Evolutionary conservation across 306 rosid genomes (phyloP).

Genomic region (Alnus rubra): DNA sequence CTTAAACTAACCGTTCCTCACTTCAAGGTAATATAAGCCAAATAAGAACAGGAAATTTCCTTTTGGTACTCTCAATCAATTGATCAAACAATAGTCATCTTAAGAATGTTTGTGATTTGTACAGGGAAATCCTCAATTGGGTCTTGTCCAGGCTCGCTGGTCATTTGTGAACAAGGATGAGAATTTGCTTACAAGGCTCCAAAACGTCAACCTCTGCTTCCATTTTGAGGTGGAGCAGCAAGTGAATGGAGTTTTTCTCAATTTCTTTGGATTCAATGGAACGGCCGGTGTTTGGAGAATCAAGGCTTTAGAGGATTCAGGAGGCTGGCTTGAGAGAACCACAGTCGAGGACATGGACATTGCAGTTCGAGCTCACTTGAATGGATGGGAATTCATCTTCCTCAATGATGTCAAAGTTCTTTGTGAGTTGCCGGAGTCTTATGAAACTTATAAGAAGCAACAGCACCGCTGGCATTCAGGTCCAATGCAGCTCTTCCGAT

Average conservation of each 20-base stretch:
- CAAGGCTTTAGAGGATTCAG: slow-evolving; percentile 90
- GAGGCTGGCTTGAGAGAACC: slow-evolving; percentile 97
- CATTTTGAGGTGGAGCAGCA: slow-evolving; percentile 99
- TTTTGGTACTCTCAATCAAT: not conserved
- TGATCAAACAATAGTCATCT: slow-evolving; percentile 8
- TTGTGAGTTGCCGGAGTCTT: slow-evolving; percentile 94
- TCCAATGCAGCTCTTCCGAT: slow-evolving; percentile 96
- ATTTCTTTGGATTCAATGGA: slow-evolving; percentile 98
- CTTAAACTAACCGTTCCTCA: slow-evolving; percentile 86
- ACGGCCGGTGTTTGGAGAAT: slow-evolving; percentile 98
- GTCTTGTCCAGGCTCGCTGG: slow-evolving; percentile 97
- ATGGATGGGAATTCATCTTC: slow-evolving; percentile 92
- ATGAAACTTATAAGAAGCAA: slow-evolving; percentile 95
- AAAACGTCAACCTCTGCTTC: slow-evolving; percentile 92
- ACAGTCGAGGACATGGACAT: slow-evolving; percentile 99
- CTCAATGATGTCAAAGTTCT: slow-evolving; percentile 91
- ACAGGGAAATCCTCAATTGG: slow-evolving; percentile 92
- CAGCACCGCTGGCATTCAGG: slow-evolving; percentile 99
- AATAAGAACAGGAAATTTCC: not conserved
- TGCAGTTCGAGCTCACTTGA: slow-evolving; percentile 90
- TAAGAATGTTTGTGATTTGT: slow-evolving; percentile 16
- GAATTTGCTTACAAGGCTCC: slow-evolving; percentile 91
- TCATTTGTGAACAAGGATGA: slow-evolving; percentile 91
- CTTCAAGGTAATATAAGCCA: slow-evolving; percentile 58
- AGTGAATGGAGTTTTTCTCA: slow-evolving; percentile 84